A percentile compares a stretch with the other conserved stretches of the same genome.
These are phyloP conservation scores for Globisporangium ultimum DNA, from an alignment of 352 stramenopile genomes.

Conservation along the genomic window DNA sequence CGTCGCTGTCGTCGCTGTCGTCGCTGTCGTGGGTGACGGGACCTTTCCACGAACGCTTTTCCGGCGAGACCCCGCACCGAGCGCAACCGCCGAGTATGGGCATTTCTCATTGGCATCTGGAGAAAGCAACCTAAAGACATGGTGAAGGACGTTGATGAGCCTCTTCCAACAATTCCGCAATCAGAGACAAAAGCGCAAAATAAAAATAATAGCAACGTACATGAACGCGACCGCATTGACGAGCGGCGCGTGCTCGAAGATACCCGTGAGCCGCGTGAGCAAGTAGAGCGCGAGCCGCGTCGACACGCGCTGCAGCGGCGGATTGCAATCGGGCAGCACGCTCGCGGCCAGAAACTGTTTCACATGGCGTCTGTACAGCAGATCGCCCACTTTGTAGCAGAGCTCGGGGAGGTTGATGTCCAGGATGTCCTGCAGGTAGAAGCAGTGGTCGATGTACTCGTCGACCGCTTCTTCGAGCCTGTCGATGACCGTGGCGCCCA, in stretches of 20 bases:
- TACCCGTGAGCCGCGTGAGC: constrained; percentile 65
- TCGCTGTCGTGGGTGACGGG: neutral
- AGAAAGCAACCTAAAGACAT: constrained; percentile 39
- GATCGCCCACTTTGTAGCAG: constrained; percentile 73
- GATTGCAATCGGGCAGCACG: constrained; percentile 72
- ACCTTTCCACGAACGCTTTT: constrained; percentile 5
- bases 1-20: constrained; percentile 4
- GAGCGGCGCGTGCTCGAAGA: constrained; percentile 77
- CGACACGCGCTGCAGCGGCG: constrained; percentile 66
- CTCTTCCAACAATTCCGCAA: neutral
- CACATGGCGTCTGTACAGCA: constrained; percentile 71
- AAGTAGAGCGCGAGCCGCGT: constrained; percentile 76
- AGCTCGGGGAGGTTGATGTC: constrained; percentile 82
- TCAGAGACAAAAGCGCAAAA: neutral
- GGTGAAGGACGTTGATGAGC: neutral
- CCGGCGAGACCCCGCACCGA: constrained; percentile 43
- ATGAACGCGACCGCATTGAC: constrained; percentile 80
- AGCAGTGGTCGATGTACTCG: constrained; percentile 83
- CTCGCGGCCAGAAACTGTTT: constrained; percentile 66
- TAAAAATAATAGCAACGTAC: constrained; percentile 21
- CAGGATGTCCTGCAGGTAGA: constrained; percentile 82
- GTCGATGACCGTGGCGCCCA: constrained; percentile 32
- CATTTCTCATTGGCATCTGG: constrained; percentile 53
- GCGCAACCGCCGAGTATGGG: constrained; percentile 55
- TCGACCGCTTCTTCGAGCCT: constrained; percentile 81